Base-by-base conservation (phyloP, 306 rosid genomes). In the Cyamopsis tetragonoloba region DNA sequence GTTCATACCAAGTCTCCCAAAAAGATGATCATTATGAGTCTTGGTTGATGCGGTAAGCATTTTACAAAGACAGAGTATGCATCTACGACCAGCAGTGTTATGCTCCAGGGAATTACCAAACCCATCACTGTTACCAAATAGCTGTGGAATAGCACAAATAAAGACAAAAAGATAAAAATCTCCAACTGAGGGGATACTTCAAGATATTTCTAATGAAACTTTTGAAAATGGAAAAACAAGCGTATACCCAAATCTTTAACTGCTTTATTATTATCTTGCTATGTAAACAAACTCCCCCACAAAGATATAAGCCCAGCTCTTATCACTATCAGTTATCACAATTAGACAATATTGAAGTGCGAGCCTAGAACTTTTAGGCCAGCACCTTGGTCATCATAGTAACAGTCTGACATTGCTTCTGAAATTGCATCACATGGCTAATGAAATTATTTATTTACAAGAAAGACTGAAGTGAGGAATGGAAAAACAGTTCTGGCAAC, bases 51-150 rank as follows among this genome's bases (percentile, higher is more conserved):
- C 1, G 89, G 89, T 65, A 86, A 68, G 43, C 76, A 54, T 49
- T 79, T 87, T 58, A 92, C 41, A 30, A 92, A 86, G 57, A 87
- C 80, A 15, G 89, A 85, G 72, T 87, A 92, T 22, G 82, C 89
- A 62, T 89, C 96, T 51, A 83, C 87, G 23, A 84, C 76, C 58
- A 87, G 77, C 75, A 87, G 64, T 39, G 96, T 89, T 70, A 88
- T 10, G 80, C 95, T 86, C 96, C 96, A 92, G 2, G 98, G 95
- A 81, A 89, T 77, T 13, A 87, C 86, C 84, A 92, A 82, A 24
- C 96, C 93, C 98, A 87, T 92, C 23, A 86, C 87, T 26, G 91
- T 89, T 66, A 87, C 95, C 89, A 89, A 85, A 74, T 81, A 89
- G 79, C 96, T 89, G 88, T 43, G 62, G 31, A 57, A 78, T 37